Evolutionary conservation across 306 rosid genomes (phyloP), one percentile per base, ranked within the genome.

Genomic region (Trifolium repens): DNA sequence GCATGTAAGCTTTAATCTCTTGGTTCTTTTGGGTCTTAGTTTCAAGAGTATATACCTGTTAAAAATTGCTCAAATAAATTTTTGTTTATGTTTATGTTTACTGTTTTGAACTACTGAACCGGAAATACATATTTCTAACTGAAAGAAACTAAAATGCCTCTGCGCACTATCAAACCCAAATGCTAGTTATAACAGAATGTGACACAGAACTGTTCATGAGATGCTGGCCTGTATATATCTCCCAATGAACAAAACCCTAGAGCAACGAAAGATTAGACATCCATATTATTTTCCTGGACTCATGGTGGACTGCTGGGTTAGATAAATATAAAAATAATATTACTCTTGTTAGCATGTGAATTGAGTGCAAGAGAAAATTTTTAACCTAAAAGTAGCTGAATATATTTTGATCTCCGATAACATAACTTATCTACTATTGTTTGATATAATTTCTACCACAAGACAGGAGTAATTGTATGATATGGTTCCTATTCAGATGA

Each of bases 401-500:
- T 68, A n/a, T 32, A 62, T 22, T 78, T 49, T 53, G 32, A 32
- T 69, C 37, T 26, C 73, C 14, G 24, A 73, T 61, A 54, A 26
- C 49, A 64, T 54, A 19, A 39, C 62, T 47, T 63, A 26, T 58
- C 40, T 42, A 67, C 22, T 52, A 37, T 77, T 7, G 13, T 50
- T 71, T 76, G 40, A 61, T 54, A 16, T 55, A 11, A 80, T 49
- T 55, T 69, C 26, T 76, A 46, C 67, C 53, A 61, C 66, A 14
- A 61, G 35, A 60, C 44, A 80, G 16, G 8, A 67, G 42, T 67
- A 54, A 75, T 59, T 69, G 68, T 8, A 4, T 49, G 43, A 74
- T 66, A 68, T 55, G 22, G 65, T 79, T 54, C 63, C 62, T 57
- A 54, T 71, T 82, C 75, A 71, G 65, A 72, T 78, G 61, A 62